These are phyloP conservation scores for Exophiala spinifera DNA, from an alignment of 2,329 filamentous ascomycete species.

Conservation along the genomic window DNA sequence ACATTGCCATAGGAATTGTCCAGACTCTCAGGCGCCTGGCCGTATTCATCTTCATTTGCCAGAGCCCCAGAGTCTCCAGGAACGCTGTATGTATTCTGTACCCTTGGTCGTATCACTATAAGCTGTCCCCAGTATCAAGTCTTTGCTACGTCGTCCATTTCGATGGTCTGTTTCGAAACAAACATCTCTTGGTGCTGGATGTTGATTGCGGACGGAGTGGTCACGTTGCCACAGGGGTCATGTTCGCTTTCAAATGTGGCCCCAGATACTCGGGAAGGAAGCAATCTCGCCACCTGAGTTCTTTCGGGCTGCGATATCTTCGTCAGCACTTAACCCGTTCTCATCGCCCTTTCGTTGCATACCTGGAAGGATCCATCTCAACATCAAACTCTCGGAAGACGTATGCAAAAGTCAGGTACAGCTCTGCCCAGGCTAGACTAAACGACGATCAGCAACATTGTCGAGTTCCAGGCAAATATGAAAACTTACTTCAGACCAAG, in stretches of 20 bases:
- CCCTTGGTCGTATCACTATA: too few species aligned
- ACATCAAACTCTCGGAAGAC: conserved; percentile 14
- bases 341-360: background rate
- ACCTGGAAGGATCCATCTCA: conserved; percentile 1
- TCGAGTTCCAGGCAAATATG: background rate
- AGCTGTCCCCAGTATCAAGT: too few species aligned
- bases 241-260: background rate
- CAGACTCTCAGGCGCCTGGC: too few species aligned
- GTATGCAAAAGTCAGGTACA: conserved; percentile 17
- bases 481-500: conserved; percentile 34
- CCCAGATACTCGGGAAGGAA: background rate
- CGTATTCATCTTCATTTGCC: too few species aligned
- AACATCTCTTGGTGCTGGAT: too few species aligned
- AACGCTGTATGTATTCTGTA: too few species aligned
- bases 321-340: background rate
- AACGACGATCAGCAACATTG: background rate
- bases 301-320: background rate
- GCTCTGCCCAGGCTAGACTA: conserved; percentile 22
- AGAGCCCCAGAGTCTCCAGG: too few species aligned
- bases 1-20: too few species aligned
- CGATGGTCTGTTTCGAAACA: too few species aligned
- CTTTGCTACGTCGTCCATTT: too few species aligned
- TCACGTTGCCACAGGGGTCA: background rate
- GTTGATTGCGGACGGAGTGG: too few species aligned
- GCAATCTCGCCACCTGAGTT: background rate